Evolutionary conservation across 2,329 filamentous ascomycete genomes (phyloP).

Genomic region (Paracorniculantispora psalliotae): DNA sequence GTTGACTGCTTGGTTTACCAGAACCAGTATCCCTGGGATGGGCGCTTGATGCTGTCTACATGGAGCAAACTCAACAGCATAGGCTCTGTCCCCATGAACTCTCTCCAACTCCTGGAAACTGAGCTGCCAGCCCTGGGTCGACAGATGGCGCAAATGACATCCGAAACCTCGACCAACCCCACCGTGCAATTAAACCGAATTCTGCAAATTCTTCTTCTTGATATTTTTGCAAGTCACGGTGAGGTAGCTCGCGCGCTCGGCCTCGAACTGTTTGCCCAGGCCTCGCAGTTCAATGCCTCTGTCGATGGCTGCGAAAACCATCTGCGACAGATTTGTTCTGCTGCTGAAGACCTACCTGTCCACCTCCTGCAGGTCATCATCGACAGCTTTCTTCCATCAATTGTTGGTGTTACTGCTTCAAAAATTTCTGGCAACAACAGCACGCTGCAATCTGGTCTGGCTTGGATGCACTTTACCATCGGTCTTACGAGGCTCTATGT

Average conservation of each 20-base stretch:
- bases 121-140: constrained; percentile 59
- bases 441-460: constrained; percentile 41
- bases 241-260: constrained; percentile 26
- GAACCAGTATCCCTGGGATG: constrained; percentile 35
- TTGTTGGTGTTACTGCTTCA: constrained; percentile 37
- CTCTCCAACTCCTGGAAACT: constrained; percentile 57
- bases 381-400: constrained; percentile 41
- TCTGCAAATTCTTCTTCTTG: constrained; percentile 41
- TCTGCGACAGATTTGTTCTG: constrained; percentile 1
- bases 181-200: constrained; percentile 43
- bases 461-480: constrained; percentile 73
- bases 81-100: constrained; percentile 50
- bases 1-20: constrained; percentile 43
- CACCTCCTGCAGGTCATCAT: constrained; percentile 22
- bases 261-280: constrained; percentile 22
- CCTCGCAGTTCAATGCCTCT: constrained; percentile 11
- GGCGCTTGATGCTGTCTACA: constrained; percentile 39
- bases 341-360: neutral
- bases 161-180: constrained; percentile 46
- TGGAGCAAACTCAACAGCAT: constrained; percentile 51
- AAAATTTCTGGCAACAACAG: constrained; percentile 17
- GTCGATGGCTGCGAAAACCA: constrained; percentile 16
- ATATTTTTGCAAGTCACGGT: constrained; percentile 37
- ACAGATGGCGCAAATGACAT: constrained; percentile 46
- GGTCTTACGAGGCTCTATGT: constrained; percentile 75